A percentile compares a stretch with the other conserved stretches of the same genome.
phyloP scores from a whole-genome alignment of 2,329 filamentous ascomycete species.

The Colletotrichum truncatum region DNA sequence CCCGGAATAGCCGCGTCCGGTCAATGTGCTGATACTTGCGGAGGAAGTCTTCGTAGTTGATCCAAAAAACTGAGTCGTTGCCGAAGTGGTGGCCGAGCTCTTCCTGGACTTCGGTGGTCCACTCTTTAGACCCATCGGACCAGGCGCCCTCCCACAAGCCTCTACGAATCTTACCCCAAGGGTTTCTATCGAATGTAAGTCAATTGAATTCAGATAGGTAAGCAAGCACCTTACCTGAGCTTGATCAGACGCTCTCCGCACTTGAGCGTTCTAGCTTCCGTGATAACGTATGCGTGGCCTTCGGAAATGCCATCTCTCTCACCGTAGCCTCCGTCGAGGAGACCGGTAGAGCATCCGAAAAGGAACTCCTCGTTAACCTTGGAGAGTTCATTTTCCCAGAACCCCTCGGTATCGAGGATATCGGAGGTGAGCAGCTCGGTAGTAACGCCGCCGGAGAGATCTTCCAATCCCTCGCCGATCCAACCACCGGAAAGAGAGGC shows the following conservation, averaged over 20 bases:
- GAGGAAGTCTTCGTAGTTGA: constrained; percentile 69
- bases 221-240: constrained; percentile 47
- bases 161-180: constrained; percentile 67
- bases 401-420: constrained; percentile 80
- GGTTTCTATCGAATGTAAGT: constrained; percentile 52
- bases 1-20: constrained; percentile 68
- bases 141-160: constrained; percentile 69
- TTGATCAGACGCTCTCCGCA: constrained; percentile 65
- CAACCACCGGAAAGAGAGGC: constrained; percentile 76
- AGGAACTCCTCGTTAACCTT: constrained; percentile 84
- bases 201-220: background rate
- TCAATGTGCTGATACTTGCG: constrained; percentile 71
- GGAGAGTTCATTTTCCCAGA: constrained; percentile 84
- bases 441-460: constrained; percentile 75
- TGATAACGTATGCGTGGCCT: constrained; percentile 68
- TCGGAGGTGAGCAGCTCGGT: constrained; percentile 75
- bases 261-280: constrained; percentile 63
- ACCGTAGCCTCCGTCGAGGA: constrained; percentile 70
- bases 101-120: constrained; percentile 65
- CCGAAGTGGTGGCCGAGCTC: constrained; percentile 69
- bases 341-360: constrained; percentile 75
- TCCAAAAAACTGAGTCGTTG: constrained; percentile 72
- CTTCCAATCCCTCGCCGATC: constrained; percentile 68
- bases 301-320: constrained; percentile 67
- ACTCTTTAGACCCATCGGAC: constrained; percentile 69